Percentiles rank a stretch among this genome's conserved stretches.
Conservation (phyloP, 495 filamentous ascomycete genomes). For the Daldinia decipiens region DNA sequence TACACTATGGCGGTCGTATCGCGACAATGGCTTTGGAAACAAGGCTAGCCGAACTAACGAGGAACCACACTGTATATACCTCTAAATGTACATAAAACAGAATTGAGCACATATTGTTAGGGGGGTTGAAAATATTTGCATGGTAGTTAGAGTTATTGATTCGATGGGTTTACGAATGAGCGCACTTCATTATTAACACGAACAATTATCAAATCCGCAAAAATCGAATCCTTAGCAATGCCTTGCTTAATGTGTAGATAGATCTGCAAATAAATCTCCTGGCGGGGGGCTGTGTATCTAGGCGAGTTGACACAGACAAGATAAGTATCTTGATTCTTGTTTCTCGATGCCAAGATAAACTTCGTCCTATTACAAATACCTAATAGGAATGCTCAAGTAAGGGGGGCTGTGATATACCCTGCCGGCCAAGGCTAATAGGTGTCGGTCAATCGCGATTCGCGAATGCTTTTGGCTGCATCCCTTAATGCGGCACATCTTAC, state of each 20-base stretch:
- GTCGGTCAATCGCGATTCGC: neutral
- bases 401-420: constrained; percentile 9
- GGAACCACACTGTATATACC: neutral
- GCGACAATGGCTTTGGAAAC: neutral
- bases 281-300: neutral
- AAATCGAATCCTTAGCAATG: neutral
- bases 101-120: neutral
- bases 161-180: neutral
- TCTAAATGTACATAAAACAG: neutral
- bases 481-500: neutral
- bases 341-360: neutral
- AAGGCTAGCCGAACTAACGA: neutral
- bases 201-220: neutral
- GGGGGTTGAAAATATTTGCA: neutral
- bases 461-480: neutral
- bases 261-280: neutral
- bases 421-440: constrained; percentile 10
- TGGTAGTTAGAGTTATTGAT: neutral
- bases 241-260: neutral
- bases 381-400: neutral
- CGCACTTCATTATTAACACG: neutral
- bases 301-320: neutral
- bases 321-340: neutral
- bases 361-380: neutral
- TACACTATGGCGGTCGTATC: neutral